Percentiles rank a stretch among this genome's conserved stretches.
These are phyloP conservation scores for Brassica hybrid DNA, from an alignment of 441 rosid genomes.

Conservation along the genomic window DNA sequence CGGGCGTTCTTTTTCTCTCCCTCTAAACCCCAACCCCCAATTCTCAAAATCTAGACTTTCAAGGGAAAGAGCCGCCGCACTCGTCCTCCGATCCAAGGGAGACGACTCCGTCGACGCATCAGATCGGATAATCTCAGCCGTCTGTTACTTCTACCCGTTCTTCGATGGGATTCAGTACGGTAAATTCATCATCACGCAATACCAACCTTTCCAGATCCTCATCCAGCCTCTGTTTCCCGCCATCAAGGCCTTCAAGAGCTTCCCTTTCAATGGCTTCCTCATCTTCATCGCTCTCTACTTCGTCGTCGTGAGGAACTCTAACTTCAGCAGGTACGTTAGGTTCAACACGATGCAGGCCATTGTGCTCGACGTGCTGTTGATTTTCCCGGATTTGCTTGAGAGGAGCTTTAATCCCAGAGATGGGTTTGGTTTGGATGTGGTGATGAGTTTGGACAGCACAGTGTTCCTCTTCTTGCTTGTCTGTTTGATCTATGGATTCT, in stretches of 20 bases:
- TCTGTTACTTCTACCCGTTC: slow-evolving; percentile 91
- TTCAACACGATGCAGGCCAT: slow-evolving; percentile 98
- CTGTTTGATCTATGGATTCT: slow-evolving; percentile 80
- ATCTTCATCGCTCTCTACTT: slow-evolving; percentile 86
- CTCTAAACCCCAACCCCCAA: slow-evolving; percentile 24
- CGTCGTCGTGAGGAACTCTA: slow-evolving; percentile 81
- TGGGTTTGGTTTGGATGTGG: slow-evolving; percentile 80
- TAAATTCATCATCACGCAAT: slow-evolving; percentile 76
- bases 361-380: slow-evolving; percentile 86
- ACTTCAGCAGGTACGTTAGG: slow-evolving; percentile 92
- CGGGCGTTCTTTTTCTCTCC: slow-evolving; percentile 35
- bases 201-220: slow-evolving; percentile 65
- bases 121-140: slow-evolving; percentile 84
- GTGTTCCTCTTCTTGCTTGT: slow-evolving; percentile 87
- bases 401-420: slow-evolving; percentile 78
- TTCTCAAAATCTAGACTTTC: slow-evolving; percentile 33
- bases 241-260: slow-evolving; percentile 81
- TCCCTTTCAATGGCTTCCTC: slow-evolving; percentile 85
- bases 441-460: slow-evolving; percentile 95
- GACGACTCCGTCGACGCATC: slow-evolving; percentile 67
- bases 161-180: slow-evolving; percentile 92
- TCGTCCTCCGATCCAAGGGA: slow-evolving; percentile 57
- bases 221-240: slow-evolving; percentile 88
- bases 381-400: slow-evolving; percentile 89
- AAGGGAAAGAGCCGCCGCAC: slow-evolving; percentile 38